Evolutionary conservation across 1,284 basidiomycete genomes (phyloP).

Genomic region (Cystobasidium sp.): DNA sequence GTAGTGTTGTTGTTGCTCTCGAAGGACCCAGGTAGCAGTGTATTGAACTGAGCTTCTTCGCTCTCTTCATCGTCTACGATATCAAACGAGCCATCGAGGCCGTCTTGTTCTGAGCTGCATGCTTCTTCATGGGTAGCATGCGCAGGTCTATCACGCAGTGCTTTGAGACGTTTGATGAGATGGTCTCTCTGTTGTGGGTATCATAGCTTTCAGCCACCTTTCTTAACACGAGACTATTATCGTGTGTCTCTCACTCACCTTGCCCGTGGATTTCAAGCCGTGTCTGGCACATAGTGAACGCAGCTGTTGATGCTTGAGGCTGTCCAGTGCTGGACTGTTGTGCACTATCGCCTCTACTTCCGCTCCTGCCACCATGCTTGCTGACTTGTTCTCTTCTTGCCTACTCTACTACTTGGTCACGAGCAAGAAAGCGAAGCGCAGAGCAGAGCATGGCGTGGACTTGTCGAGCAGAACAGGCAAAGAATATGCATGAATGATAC

Average conservation of each 20-base stretch:
- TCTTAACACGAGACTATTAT: background rate
- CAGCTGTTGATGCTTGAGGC: conserved; percentile 31
- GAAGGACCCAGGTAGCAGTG: conserved; percentile 16
- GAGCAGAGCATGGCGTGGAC: background rate
- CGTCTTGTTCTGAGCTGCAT: background rate
- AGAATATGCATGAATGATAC: background rate
- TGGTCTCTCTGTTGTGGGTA: conserved; percentile 12
- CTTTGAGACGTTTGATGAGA: conserved; percentile 25
- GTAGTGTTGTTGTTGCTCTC: background rate
- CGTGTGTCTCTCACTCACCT: conserved; percentile 3
- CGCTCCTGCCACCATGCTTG: conserved; percentile 1
- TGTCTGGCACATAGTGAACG: conserved; percentile 29
- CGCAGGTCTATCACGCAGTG: conserved; percentile 15
- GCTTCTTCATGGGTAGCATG: background rate
- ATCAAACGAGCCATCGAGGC: conserved; percentile 33
- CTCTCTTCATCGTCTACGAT: conserved; percentile 21
- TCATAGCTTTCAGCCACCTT: conserved; percentile 1
- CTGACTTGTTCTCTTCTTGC: background rate
- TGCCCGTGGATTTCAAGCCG: conserved; percentile 34
- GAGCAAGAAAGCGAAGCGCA: background rate
- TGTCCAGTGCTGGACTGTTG: conserved; percentile 35
- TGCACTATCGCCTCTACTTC: conserved; percentile 25
- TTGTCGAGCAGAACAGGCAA: background rate
- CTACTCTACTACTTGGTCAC: background rate
- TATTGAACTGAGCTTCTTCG: conserved; percentile 11